These are phyloP conservation scores for Trichosporon sp. DNA, from an alignment of 1,284 basidiomycete genomes.

Conservation along the genomic window DNA sequence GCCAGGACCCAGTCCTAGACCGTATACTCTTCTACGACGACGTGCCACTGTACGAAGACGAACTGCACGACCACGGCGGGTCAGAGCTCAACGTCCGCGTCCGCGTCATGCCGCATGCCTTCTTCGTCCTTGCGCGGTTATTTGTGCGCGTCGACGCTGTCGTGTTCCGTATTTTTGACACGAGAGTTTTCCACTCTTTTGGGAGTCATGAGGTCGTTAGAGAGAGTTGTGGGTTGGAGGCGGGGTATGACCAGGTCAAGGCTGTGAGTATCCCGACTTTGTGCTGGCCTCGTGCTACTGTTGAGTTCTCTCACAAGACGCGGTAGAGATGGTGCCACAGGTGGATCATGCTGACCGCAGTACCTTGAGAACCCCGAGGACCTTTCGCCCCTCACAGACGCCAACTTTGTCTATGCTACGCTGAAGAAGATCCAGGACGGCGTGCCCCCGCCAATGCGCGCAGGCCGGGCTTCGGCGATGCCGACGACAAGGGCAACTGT, in stretches of 20 bases:
- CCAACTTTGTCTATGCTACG: slow-evolving; percentile 74
- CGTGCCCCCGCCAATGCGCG: background rate
- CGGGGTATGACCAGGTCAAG: slow-evolving; percentile 74
- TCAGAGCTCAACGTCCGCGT: slow-evolving; percentile 75
- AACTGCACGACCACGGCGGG: slow-evolving; percentile 88
- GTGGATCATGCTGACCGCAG: slow-evolving; percentile 50
- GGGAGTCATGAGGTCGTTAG: slow-evolving; percentile 57
- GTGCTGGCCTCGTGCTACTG: background rate
- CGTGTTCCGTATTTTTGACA: slow-evolving; percentile 85
- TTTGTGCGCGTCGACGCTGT: slow-evolving; percentile 95
- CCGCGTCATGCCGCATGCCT: slow-evolving; percentile 96
- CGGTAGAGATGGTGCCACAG: too few species aligned
- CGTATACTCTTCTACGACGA: slow-evolving; percentile 87
- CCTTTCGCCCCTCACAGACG: slow-evolving; percentile 80
- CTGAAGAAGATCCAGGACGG: slow-evolving; percentile 60
- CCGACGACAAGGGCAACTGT: slow-evolving; percentile 43
- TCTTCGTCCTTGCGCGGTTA: slow-evolving; percentile 86
- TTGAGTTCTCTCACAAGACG: too few species aligned
- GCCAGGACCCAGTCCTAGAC: slow-evolving; percentile 64
- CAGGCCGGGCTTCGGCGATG: background rate
- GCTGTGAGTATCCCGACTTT: slow-evolving; percentile 53
- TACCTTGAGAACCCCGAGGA: slow-evolving; percentile 74
- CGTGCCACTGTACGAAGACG: slow-evolving; percentile 85
- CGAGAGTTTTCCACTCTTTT: slow-evolving; percentile 84
- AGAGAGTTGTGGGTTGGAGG: slow-evolving; percentile 84